Percentiles rank a stretch among this genome's conserved stretches.
Conservation (phyloP, 1,139 yeast species). For the Kazachstania sp. region DNA sequence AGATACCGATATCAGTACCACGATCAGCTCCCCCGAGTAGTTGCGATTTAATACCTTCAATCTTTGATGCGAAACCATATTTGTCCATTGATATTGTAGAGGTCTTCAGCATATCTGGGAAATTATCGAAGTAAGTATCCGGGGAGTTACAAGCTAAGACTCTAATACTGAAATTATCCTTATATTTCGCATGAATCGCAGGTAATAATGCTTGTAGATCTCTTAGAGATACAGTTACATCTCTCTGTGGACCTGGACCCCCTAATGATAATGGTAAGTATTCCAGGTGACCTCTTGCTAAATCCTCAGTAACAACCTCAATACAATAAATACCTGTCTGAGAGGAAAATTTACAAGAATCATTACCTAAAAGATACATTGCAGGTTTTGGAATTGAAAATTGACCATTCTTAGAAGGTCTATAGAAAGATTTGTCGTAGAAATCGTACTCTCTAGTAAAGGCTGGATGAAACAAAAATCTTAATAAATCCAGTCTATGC, state of each 20-base stretch:
- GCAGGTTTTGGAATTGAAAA: slow-evolving; percentile 32
- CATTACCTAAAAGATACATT: slow-evolving; percentile 41
- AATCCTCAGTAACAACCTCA: slow-evolving; percentile 47
- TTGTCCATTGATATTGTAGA: slow-evolving; percentile 19
- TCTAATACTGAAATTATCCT: slow-evolving; percentile 40
- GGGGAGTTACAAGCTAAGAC: slow-evolving; percentile 41
- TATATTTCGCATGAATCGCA: slow-evolving; percentile 30
- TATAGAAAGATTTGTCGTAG: slow-evolving; percentile 29
- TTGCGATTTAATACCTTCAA: slow-evolving; percentile 40
- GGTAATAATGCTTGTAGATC: slow-evolving; percentile 41
- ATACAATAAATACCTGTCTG: slow-evolving; percentile 63
- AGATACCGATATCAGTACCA: slow-evolving; percentile 24
- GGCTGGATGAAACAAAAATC: slow-evolving; percentile 75
- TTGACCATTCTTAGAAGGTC: slow-evolving; percentile 24
- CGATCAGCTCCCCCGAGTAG: slow-evolving; percentile 35
- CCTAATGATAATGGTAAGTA: slow-evolving; percentile 50
- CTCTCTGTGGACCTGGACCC: slow-evolving; percentile 53
- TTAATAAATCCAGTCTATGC: slow-evolving; percentile 70
- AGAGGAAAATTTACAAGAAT: slow-evolving; percentile 40
- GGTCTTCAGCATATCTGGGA: slow-evolving; percentile 19
- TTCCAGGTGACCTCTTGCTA: slow-evolving; percentile 55
- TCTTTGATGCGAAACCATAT: slow-evolving; percentile 20
- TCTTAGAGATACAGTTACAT: slow-evolving; percentile 42
- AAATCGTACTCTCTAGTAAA: slow-evolving; percentile 64
- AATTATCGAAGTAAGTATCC: slow-evolving; percentile 28